Evolutionary conservation across 2,329 filamentous ascomycete species (phyloP), one percentile per base, ranked within the genome.

Genomic region (Helotiales sp.): DNA sequence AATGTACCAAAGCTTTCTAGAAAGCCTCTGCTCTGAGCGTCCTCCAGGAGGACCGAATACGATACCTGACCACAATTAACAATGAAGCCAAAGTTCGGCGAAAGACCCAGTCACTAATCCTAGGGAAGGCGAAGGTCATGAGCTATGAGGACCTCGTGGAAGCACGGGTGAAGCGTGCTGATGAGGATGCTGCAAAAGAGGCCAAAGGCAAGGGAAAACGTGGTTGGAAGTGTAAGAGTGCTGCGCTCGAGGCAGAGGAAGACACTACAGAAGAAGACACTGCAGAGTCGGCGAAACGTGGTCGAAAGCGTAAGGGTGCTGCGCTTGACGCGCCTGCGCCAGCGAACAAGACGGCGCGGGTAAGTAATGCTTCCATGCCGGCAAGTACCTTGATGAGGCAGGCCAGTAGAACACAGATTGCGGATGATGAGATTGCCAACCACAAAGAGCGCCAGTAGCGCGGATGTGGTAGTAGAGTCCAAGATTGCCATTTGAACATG

Each of bases 21-120:
- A 34, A 46, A 34, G 46, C 51, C 38, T 59, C 55, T 63, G 66
- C 66, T 22, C 34, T 66, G 54, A 22, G 53, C 58, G 60, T 63
- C 52, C 65, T 72, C 24, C 66, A 64, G 27, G 42, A 67, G 47
- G 60, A 72, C 49, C 49, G 65, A 54, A 69, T 65, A 57, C 25
- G 55, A 49, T 62, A 71, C 57, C 62, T 73, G 50, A 53, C 57
- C 40, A 52, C 59, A 54, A 63, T 67, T 1, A 57, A 51, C 24
- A 54, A 62, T 31, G 40, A 62, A 54, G 53, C 49, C 31, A 62
- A 57, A 38, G 52, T 59, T 57, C 57, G 56, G 15, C 52, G 57
- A 48, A 59, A 52, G 24, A 59, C 49, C 6, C 57, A 33, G 56
- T 59, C 56, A 25, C 31, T 59, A 24, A 52, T 62, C 10, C 48